Conservation (phyloP, 1,284 basidiomycete species). For the Microbotryomycetes sp. region DNA sequence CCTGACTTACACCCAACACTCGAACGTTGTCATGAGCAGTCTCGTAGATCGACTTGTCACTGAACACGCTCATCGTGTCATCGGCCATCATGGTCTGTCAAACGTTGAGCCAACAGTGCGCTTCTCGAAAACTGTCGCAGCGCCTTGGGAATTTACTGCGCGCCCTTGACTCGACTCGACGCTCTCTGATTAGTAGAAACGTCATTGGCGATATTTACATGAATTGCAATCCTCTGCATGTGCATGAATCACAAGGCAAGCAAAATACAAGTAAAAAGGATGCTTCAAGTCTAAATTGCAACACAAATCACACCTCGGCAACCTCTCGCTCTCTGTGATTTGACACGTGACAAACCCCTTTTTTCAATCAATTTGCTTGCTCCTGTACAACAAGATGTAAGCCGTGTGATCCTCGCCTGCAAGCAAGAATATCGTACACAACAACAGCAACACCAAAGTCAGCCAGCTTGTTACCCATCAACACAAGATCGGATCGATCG, state of each 20-base stretch:
- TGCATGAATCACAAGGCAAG: too few species aligned
- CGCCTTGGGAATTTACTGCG: too few species aligned
- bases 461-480: neutral
- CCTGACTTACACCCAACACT: neutral
- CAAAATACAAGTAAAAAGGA: too few species aligned
- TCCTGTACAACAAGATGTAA: conserved; percentile 75
- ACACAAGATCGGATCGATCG: neutral
- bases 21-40: neutral
- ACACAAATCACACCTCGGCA: too few species aligned
- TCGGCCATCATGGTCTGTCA: neutral
- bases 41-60: neutral
- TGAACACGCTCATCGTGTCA: neutral
- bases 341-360: neutral
- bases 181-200: too few species aligned
- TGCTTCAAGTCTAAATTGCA: too few species aligned
- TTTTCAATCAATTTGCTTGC: conserved; percentile 29
- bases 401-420: conserved; percentile 62
- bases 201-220: too few species aligned
- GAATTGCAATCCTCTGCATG: too few species aligned
- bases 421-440: too few species aligned
- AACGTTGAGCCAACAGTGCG: too few species aligned
- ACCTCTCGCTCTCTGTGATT: neutral
- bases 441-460: neutral
- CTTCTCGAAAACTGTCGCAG: too few species aligned
- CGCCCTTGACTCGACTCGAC: too few species aligned